A percentile compares a stretch with the other conserved stretches of the same genome.
Conservation (phyloP, 768 basidiomycete species). For the Tephrocybe sp. region DNA sequence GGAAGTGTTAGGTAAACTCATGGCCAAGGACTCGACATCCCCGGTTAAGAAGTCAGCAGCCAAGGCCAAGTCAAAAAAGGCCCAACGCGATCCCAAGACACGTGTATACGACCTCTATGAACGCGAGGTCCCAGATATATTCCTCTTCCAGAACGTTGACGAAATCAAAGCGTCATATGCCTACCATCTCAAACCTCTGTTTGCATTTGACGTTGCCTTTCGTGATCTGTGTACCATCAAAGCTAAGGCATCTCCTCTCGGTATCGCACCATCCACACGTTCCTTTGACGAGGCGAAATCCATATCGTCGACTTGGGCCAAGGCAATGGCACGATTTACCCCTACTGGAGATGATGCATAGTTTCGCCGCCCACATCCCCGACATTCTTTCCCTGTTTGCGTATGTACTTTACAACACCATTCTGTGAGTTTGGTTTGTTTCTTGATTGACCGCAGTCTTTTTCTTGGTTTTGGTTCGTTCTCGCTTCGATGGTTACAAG, state of each 20-base stretch:
- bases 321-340: slow-evolving; percentile 20
- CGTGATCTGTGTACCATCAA: slow-evolving; percentile 54
- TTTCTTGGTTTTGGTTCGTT: too few relatives aligned
- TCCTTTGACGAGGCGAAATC: slow-evolving; percentile 41
- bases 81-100: slow-evolving; percentile 25
- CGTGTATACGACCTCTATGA: slow-evolving; percentile 27
- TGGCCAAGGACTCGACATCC: slow-evolving; percentile 6
- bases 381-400: not conserved
- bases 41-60: slow-evolving; percentile 15
- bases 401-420: not conserved
- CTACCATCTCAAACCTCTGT: slow-evolving; percentile 29
- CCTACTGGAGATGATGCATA: not conserved
- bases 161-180: slow-evolving; percentile 63
- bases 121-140: slow-evolving; percentile 24
- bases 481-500: too few relatives aligned
- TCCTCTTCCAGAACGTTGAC: slow-evolving; percentile 31
- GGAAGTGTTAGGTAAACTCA: slow-evolving; percentile 4
- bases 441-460: too few relatives aligned
- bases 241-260: slow-evolving; percentile 37
- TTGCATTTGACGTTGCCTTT: slow-evolving; percentile 60
- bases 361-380: not conserved
- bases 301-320: slow-evolving; percentile 28
- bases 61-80: slow-evolving; percentile 17
- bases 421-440: too few relatives aligned
- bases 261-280: slow-evolving; percentile 31